Percentiles rank a stretch among this genome's conserved stretches.
Evolutionary conservation across 139 green algal genomes (phyloP).

Genomic region (Marvania coccoides): DNA sequence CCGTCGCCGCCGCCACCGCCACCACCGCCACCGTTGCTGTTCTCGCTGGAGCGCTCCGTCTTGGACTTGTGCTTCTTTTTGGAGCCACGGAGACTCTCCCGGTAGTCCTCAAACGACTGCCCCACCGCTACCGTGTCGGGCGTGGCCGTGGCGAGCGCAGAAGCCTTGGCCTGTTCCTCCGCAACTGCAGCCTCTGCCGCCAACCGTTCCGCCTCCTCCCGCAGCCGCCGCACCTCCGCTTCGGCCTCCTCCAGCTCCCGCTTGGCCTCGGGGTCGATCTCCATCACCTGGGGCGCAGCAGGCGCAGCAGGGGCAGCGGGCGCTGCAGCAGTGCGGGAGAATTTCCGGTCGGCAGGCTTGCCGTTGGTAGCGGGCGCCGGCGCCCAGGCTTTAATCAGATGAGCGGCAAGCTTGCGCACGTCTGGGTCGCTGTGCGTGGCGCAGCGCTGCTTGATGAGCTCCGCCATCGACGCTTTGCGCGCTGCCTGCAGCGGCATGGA

Average conservation of each 20-base stretch:
- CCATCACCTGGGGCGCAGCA: background rate
- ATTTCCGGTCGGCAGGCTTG: background rate
- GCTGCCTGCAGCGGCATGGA: background rate
- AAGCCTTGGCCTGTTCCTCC: background rate
- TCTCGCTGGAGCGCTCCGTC: background rate
- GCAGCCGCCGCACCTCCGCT: background rate
- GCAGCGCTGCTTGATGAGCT: background rate
- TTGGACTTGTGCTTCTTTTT: slow-evolving; percentile 13
- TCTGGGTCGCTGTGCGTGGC: slow-evolving; percentile 11
- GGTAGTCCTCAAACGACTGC: background rate
- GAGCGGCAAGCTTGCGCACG: slow-evolving; percentile 9
- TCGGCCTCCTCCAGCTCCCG: background rate
- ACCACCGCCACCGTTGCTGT: background rate
- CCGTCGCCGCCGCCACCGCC: background rate
- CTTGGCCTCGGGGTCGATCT: slow-evolving; percentile 11
- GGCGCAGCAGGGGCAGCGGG: background rate
- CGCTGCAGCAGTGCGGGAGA: background rate
- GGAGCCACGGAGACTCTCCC: background rate
- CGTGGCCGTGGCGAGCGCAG: background rate
- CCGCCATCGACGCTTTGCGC: background rate
- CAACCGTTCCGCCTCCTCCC: background rate
- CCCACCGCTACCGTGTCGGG: background rate
- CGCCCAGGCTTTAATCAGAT: background rate
- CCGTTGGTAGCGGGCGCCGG: background rate
- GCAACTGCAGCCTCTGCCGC: background rate